phyloP scores from a whole-genome alignment of 1,284 basidiomycete genomes.

The Naganishia cerealis region DNA sequence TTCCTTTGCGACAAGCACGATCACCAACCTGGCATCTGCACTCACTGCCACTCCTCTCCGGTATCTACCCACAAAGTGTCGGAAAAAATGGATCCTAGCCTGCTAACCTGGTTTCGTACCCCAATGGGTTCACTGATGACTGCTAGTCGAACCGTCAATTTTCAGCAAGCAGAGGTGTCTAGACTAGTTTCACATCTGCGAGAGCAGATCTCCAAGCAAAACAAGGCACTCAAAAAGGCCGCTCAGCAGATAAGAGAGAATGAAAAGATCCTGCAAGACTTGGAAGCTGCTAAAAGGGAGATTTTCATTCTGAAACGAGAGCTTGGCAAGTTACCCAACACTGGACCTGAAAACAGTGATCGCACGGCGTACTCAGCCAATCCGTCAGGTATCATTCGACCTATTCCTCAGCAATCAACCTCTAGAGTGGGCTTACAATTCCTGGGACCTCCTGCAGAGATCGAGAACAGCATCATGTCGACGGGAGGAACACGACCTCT shows the following conservation, averaged over 20 bases:
- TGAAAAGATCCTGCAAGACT: constrained; percentile 3
- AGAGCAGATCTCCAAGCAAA: constrained; percentile 31
- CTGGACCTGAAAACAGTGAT: background rate
- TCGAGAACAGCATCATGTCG: background rate
- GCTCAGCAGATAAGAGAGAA: constrained; percentile 29
- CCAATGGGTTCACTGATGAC: constrained; percentile 24
- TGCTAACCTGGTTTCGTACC: constrained; percentile 28
- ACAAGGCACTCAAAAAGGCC: constrained; percentile 28
- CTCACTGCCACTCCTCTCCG: constrained; percentile 24
- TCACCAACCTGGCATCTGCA: constrained; percentile 31
- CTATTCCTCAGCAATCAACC: constrained; percentile 18
- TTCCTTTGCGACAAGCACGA: constrained; percentile 44
- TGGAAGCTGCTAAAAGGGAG: constrained; percentile 11
- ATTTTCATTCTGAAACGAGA: constrained; percentile 10
- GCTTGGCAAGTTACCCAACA: background rate
- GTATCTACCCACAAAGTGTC: constrained; percentile 27
- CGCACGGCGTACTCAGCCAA: background rate
- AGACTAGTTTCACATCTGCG: constrained; percentile 30
- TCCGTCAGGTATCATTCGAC: constrained; percentile 13
- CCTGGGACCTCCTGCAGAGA: background rate
- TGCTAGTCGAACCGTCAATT: constrained; percentile 29
- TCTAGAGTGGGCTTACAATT: background rate
- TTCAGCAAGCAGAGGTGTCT: constrained; percentile 34
- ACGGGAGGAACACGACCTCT: background rate
- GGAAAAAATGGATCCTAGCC: constrained; percentile 23